These are phyloP conservation scores for Kwoniella sp. DNA, from an alignment of 768 basidiomycete species.

Conservation along the genomic window DNA sequence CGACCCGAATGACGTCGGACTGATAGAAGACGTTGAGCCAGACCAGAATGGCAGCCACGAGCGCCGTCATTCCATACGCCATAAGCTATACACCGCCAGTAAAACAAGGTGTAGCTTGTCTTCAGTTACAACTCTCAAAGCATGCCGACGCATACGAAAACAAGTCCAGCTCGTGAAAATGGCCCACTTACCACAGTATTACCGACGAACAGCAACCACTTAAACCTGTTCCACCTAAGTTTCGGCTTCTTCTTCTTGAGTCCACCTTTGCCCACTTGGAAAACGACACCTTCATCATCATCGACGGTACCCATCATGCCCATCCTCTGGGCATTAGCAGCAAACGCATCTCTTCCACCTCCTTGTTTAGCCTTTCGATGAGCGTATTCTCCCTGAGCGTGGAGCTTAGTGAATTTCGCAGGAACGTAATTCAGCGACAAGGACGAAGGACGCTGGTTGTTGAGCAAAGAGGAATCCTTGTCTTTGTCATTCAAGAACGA, in stretches of 20 bases:
- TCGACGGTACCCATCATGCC: constrained; percentile 62
- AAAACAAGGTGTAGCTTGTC: too few relatives aligned
- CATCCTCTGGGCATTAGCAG: constrained; percentile 63
- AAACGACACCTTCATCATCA: constrained; percentile 58
- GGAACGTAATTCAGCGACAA: constrained; percentile 76
- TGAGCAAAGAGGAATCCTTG: not conserved
- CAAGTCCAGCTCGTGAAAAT: too few relatives aligned
- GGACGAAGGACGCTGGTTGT: constrained; percentile 28
- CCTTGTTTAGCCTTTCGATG: constrained; percentile 59
- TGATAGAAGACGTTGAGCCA: constrained; percentile 75
- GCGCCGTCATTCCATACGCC: constrained; percentile 64
- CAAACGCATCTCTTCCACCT: constrained; percentile 71
- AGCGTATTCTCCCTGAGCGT: constrained; percentile 58
- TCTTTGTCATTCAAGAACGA: constrained; percentile 7
- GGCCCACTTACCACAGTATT: constrained; percentile 62
- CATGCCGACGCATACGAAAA: too few relatives aligned
- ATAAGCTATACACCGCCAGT: constrained; percentile 59
- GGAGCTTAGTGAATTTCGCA: constrained; percentile 66
- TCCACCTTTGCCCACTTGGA: constrained; percentile 57
- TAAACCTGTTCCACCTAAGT: constrained; percentile 79
- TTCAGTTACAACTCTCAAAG: too few relatives aligned
- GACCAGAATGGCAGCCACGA: constrained; percentile 69
- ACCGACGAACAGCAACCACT: constrained; percentile 73
- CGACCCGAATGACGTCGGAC: constrained; percentile 72
- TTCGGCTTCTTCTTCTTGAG: constrained; percentile 58